These are phyloP conservation scores for Trichopus zeylanicus DNA, from an alignment of 116 monocot species.

Conservation along the genomic window DNA sequence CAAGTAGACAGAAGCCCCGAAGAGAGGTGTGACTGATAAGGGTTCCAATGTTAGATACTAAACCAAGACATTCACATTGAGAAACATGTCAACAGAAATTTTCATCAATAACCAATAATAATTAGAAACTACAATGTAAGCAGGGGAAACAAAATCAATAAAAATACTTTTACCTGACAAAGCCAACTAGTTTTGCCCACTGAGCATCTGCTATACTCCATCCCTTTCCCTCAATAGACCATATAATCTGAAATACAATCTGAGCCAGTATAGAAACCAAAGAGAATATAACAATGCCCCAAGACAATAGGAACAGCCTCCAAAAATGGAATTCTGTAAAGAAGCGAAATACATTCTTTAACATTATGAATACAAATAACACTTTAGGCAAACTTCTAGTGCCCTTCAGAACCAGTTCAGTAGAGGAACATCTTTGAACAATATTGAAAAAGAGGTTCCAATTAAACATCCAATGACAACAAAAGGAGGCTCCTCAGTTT, in stretches of 20 bases:
- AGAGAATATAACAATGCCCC: constrained; percentile 67
- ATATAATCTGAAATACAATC: constrained; percentile 57
- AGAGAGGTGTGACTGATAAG: too few relatives aligned
- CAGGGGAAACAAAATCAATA: not conserved
- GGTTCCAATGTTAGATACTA: too few relatives aligned
- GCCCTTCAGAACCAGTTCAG: not conserved
- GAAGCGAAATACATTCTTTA: not conserved
- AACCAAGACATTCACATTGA: too few relatives aligned
- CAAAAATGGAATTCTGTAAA: constrained; percentile 33
- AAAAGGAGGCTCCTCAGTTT: not conserved
- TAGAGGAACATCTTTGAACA: not conserved
- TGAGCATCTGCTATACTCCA: constrained; percentile 43
- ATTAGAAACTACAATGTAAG: not conserved
- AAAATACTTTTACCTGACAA: constrained; percentile 50
- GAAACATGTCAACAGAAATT: too few relatives aligned
- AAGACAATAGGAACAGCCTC: constrained; percentile 41
- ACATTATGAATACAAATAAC: not conserved
- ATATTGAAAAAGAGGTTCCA: not conserved
- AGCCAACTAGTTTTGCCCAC: constrained; percentile 72
- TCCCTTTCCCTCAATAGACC: constrained; percentile 53
- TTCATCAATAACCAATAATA: not conserved
- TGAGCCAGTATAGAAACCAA: constrained; percentile 50
- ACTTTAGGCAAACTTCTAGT: not conserved
- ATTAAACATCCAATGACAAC: not conserved
- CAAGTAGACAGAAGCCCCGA: too few relatives aligned